Evolutionary conservation across 2,329 filamentous ascomycete genomes (phyloP).

Genomic region (Aureobasidium sp.): DNA sequence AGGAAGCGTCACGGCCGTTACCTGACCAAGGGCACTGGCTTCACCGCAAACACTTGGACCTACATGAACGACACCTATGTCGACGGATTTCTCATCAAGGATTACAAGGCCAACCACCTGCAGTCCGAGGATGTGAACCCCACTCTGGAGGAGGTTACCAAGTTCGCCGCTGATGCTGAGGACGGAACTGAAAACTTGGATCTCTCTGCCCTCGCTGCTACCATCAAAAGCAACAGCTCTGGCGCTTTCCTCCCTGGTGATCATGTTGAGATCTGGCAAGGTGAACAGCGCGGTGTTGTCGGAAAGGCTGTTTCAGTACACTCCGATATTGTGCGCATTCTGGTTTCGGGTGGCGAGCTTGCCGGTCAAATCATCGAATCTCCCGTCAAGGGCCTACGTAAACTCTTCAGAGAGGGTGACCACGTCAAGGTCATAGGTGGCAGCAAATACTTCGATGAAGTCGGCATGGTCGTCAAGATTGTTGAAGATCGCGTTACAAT

Average conservation of each 20-base stretch:
- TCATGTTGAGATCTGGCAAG: conserved; percentile 91
- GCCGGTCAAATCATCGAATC: conserved; percentile 83
- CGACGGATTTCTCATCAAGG: conserved; percentile 88
- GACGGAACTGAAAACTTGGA: conserved; percentile 93
- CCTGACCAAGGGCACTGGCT: conserved; percentile 45
- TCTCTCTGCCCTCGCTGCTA: conserved; percentile 81
- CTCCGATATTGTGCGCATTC: conserved; percentile 84
- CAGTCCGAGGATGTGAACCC: conserved; percentile 88
- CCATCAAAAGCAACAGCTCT: conserved; percentile 74
- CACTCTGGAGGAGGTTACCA: conserved; percentile 89
- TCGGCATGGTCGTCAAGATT: conserved; percentile 94
- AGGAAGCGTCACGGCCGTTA: conserved; percentile 73
- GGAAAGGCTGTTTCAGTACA: conserved; percentile 81
- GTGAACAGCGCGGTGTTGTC: conserved; percentile 86
- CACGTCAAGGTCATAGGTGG: conserved; percentile 98
- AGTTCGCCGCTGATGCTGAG: conserved; percentile 72
- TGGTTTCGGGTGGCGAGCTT: conserved; percentile 75
- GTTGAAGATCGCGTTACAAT: conserved; percentile 87
- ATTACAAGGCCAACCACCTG: conserved; percentile 82
- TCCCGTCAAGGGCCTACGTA: conserved; percentile 83
- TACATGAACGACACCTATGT: conserved; percentile 88
- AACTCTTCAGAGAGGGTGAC: conserved; percentile 87
- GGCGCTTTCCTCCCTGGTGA: conserved; percentile 88
- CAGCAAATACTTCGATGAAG: conserved; percentile 87
- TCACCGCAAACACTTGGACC: conserved; percentile 63